Evolutionary conservation across 139 green algal genomes (phyloP), one percentile per base, ranked within the genome.

Genomic region (Ettlia oleoabundans): DNA sequence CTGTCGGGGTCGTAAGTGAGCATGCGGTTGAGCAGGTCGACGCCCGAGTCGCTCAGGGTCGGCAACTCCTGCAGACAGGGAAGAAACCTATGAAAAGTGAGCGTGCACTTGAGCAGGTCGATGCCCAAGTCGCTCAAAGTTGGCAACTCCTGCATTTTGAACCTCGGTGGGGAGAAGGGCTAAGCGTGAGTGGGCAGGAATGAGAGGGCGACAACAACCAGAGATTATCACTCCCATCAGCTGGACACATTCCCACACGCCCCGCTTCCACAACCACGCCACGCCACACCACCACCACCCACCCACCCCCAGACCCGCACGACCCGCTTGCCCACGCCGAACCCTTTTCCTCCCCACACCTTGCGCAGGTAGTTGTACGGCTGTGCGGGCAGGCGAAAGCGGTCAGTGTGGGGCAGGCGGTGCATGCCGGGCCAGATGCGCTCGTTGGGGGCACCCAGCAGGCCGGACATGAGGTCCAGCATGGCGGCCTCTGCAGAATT

Each of bases 281-380:
- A n/a, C n/a, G n/a, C n/a, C n/a, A n/a, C n/a, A n/a, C n/a, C n/a
- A n/a, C n/a, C n/a, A n/a, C n/a, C n/a, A n/a, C n/a, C n/a, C n/a
- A n/a, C n/a, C n/a, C n/a, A n/a, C n/a, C n/a, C n/a, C n/a, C n/a
- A n/a, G n/a, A n/a, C 47, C 47, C 13, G 13, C 47, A 58, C 47
- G 47, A 58, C 10, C 47, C 47, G 47, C 18, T n/a, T 9, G 18
- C 55, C 15, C 55, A 65, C 55, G 55, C 55, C 10, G 47, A 10
- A 15, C 47, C 19, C 62, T 15, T 24, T 18, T 19, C 28, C 21
- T 19, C 21, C 15, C 2, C 74, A 0, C 61, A 83, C 85, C 82
- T 87, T 74, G 10, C 86, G 71, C 15, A 96, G 82, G 65, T 88
- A 88, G 86, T 91, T 94, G 86, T 94, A 94, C 10, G 92, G 93